phyloP scores from a whole-genome alignment of 2,329 filamentous ascomycete genomes.

The Aspergillus clavatus region DNA sequence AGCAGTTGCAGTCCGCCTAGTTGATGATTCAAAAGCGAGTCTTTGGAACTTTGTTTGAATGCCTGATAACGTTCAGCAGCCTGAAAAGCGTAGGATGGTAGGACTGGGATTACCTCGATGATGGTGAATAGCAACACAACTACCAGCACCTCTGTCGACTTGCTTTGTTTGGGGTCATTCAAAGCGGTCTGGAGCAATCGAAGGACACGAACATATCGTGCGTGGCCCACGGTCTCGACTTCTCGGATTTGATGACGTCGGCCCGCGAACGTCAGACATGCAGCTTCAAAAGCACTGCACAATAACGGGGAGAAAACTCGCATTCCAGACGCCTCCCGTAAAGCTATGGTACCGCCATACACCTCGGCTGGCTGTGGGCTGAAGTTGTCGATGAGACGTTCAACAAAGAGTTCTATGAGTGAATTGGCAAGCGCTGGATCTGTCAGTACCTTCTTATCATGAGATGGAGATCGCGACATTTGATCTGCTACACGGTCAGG shows the following conservation, averaged over 20 bases:
- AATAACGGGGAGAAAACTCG: constrained; percentile 23
- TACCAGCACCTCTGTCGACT: constrained; percentile 21
- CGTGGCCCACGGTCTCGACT: constrained; percentile 18
- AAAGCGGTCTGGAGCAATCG: constrained; percentile 17
- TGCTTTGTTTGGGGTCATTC: constrained; percentile 13
- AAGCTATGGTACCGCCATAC: constrained; percentile 18
- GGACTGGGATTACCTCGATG: constrained; percentile 17
- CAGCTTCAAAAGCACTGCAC: constrained; percentile 21
- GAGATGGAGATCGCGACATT: constrained; percentile 1
- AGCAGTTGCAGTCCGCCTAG: constrained; percentile 22
- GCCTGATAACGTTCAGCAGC: constrained; percentile 10
- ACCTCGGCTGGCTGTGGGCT: constrained; percentile 13
- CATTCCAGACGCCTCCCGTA: constrained; percentile 21
- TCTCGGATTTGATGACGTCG: constrained; percentile 14
- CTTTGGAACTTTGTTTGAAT: constrained; percentile 23
- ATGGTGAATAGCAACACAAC: constrained; percentile 23
- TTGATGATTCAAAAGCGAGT: constrained; percentile 23
- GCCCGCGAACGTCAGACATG: constrained; percentile 21
- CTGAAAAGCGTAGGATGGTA: not conserved
- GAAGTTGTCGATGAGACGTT: constrained; percentile 21
- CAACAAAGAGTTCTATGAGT: constrained; percentile 22
- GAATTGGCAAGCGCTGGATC: constrained; percentile 14
- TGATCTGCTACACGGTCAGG: not conserved
- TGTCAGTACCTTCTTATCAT: constrained; percentile 11
- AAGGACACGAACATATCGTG: constrained; percentile 17